Evolutionary conservation across 2,329 filamentous ascomycete species (phyloP), one percentile per base, ranked within the genome.

Genomic region (Pseudopithomyces chartarum): DNA sequence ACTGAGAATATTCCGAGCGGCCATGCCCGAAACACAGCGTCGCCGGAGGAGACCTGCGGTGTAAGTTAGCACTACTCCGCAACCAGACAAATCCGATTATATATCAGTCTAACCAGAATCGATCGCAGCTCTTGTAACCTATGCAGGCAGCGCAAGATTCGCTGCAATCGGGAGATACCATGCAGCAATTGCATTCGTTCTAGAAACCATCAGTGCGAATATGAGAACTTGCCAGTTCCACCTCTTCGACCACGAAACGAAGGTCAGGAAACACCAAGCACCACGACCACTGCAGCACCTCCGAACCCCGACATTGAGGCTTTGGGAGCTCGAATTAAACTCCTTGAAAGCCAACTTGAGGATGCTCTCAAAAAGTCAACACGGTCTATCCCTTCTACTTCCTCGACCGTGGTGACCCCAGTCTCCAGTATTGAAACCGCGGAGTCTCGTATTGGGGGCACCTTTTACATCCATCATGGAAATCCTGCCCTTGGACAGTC

Each of bases 141-240:
- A 40, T 89, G 87, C 64, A 79, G 86, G 42, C 80, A 75, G 54
- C 83, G 85, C 39, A 89, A 89, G 70, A 83, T 88, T 56, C 80
- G 81, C 45, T 89, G 86, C 65, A 83, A 89, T 65, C 82, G 84
- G 47, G 81, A 82, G 56, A 71, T 75, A 6, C 87, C 87, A 1
- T 89, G 86, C 64, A 80, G 77, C 57, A 85, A 86, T 56, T 89
- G 87, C 64, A 57, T 82, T n/a, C 81, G 82, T 60, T 83, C 84
- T 20, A 81, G 81, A 60, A 83, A 81, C 39, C 77, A 80, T 6
- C 77, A 78, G 19, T 89, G 87, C 64, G 78, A 83, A 1, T 88
- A 86, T 62, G 67, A 74, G 7, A 57, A 51, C 51, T 32, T 47
- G 23, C 46, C 53, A n/a, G 33, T 50, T 20, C 23, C 26, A 19